Evolutionary conservation across 164 flowering plant species (phyloP).

Genomic region (Umbilicus rupestris): DNA sequence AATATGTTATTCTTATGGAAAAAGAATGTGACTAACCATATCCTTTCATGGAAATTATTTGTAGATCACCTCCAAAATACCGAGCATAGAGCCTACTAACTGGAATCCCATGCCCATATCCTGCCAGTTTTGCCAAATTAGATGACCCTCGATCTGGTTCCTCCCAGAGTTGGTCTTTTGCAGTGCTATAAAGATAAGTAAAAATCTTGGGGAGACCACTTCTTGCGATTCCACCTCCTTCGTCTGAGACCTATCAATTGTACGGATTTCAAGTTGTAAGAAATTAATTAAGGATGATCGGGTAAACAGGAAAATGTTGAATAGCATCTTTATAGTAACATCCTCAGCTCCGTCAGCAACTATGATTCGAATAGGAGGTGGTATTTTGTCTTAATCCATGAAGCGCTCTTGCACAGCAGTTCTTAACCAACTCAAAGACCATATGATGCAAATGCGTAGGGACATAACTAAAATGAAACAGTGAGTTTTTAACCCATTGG

Average conservation of each 20-base stretch:
- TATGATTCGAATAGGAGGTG: conserved; percentile 76
- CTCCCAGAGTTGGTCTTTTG: conserved; percentile 63
- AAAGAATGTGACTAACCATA: conserved; percentile 50
- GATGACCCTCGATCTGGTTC: conserved; percentile 31
- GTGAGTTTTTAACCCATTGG: background rate
- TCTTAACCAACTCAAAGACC: conserved; percentile 97
- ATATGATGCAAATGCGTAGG: conserved; percentile 91
- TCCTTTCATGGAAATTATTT: conserved; percentile 97
- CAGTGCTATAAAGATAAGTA: conserved; percentile 94
- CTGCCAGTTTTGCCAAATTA: conserved; percentile 74
- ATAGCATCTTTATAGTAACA: conserved; percentile 78
- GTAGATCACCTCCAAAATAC: conserved; percentile 96
- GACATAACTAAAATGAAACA: conserved; percentile 45
- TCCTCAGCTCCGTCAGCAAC: conserved; percentile 97
- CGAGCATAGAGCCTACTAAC: conserved; percentile 93
- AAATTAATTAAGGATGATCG: background rate
- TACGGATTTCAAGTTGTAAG: background rate
- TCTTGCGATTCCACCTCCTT: conserved; percentile 98
- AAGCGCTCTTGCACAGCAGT: conserved; percentile 92
- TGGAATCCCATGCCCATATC: conserved; percentile 94
- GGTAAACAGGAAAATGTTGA: background rate
- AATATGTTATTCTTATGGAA: background rate
- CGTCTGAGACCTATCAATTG: conserved; percentile 70
- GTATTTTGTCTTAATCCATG: conserved; percentile 73
- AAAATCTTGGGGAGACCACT: conserved; percentile 92